phyloP scores from a whole-genome alignment of 441 rosid species.

The Gossypium lobatum region DNA sequence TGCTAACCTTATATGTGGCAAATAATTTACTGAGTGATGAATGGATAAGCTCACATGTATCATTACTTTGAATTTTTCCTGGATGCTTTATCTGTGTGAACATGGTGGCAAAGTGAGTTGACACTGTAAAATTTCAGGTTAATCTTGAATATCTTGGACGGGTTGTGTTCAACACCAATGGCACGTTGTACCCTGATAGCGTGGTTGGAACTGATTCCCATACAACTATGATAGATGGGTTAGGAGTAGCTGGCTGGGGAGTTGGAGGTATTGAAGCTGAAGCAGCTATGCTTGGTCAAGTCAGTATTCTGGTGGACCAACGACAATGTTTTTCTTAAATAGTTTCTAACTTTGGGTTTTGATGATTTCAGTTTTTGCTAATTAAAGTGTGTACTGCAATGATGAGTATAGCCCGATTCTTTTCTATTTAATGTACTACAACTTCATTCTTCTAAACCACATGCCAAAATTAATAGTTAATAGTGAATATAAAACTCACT shows the following conservation, averaged over 20 bases:
- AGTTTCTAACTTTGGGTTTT: neutral
- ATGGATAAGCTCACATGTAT: neutral
- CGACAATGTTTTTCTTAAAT: neutral
- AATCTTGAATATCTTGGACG: conserved; percentile 97
- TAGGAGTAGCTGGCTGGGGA: conserved; percentile 99
- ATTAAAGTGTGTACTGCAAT: neutral
- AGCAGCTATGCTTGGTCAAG: conserved; percentile 99
- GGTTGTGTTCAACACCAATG: conserved; percentile 83
- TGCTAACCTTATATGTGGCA: neutral
- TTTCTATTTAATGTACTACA: neutral
- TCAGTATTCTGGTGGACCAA: conserved; percentile 22
- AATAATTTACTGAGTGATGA: neutral
- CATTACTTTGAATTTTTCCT: neutral
- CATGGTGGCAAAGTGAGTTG: conserved; percentile 13
- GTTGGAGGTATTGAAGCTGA: conserved; percentile 99
- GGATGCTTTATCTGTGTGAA: neutral
- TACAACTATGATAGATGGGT: conserved; percentile 98
- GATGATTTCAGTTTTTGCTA: neutral
- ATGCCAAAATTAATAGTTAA: neutral
- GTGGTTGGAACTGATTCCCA: conserved; percentile 99
- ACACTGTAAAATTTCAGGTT: conserved; percentile 52
- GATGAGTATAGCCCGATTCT: neutral
- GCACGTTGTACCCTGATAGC: conserved; percentile 86
- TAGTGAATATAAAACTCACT: neutral
- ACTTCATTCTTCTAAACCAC: neutral